Conservation (phyloP, 2,329 filamentous ascomycete genomes). For the Pleurostoma richardsiae region DNA sequence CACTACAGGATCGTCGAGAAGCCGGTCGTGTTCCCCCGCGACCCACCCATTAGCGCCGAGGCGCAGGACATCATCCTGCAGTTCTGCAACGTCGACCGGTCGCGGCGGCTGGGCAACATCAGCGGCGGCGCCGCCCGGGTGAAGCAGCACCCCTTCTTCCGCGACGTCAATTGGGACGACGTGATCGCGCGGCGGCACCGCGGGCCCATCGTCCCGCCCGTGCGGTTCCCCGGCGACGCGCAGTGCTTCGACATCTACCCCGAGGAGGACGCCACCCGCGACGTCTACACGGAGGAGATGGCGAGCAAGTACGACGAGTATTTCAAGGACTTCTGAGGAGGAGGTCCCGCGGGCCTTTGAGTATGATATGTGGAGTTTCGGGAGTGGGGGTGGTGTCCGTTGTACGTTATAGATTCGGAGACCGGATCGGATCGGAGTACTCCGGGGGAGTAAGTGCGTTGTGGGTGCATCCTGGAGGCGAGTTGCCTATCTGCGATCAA, state of each 20-base stretch:
- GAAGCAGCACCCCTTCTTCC: constrained; percentile 73
- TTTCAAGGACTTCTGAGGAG: constrained; percentile 63
- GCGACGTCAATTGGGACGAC: constrained; percentile 67
- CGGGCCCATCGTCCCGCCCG: constrained; percentile 71
- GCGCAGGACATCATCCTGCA: constrained; percentile 72
- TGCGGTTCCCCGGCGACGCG: constrained; percentile 68
- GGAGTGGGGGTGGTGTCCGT: no score
- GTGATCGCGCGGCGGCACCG: constrained; percentile 57
- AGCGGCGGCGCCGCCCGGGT: constrained; percentile 67
- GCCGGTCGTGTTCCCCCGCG: constrained; percentile 66
- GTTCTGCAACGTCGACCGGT: constrained; percentile 75
- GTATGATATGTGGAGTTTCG: no score
- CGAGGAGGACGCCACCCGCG: constrained; percentile 63
- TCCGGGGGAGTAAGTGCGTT: no score
- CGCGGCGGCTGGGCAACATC: constrained; percentile 72
- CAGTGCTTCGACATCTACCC: constrained; percentile 80
- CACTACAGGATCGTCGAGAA: constrained; percentile 67
- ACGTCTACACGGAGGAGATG: constrained; percentile 66
- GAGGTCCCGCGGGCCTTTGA: not conserved
- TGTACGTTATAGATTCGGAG: no score
- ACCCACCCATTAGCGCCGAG: constrained; percentile 59
- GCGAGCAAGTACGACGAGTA: constrained; percentile 62
- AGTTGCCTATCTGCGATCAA: no score
- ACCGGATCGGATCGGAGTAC: no score
- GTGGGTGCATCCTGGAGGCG: no score